These are phyloP conservation scores for Fusarium denticulatum DNA, from an alignment of 2,329 filamentous ascomycete genomes.

Conservation along the genomic window DNA sequence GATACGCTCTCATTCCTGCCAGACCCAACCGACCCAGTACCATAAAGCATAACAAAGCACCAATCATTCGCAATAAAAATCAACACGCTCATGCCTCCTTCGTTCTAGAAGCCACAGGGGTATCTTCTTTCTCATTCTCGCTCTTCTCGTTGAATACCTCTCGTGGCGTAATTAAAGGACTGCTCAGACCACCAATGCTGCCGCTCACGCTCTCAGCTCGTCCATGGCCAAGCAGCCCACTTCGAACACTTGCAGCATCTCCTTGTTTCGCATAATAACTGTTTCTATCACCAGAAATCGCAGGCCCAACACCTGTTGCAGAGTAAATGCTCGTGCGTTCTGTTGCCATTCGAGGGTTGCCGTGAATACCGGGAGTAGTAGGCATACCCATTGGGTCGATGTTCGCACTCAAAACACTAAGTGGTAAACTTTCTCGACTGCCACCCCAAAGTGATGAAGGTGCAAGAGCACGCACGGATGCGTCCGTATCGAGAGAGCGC, in stretches of 20 bases:
- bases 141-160: slow-evolving; percentile 54
- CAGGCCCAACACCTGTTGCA: slow-evolving; percentile 72
- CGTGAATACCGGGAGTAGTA: slow-evolving; percentile 63
- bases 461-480: slow-evolving; percentile 84
- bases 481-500: slow-evolving; percentile 85
- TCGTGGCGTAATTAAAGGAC: slow-evolving; percentile 69
- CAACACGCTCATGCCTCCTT: slow-evolving; percentile 25
- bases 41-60: slow-evolving; percentile 22
- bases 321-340: slow-evolving; percentile 88
- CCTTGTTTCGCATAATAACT: slow-evolving; percentile 78
- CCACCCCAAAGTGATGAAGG: slow-evolving; percentile 85
- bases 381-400: slow-evolving; percentile 62
- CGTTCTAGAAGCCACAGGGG: slow-evolving; percentile 24
- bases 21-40: slow-evolving; percentile 22
- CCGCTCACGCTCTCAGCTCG: slow-evolving; percentile 84
- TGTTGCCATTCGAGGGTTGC: slow-evolving; percentile 54
- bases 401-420: slow-evolving; percentile 81
- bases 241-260: slow-evolving; percentile 82
- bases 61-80: slow-evolving; percentile 32
- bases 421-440: slow-evolving; percentile 80
- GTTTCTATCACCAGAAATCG: slow-evolving; percentile 78
- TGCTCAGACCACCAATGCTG: slow-evolving; percentile 72
- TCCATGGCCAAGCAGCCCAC: slow-evolving; percentile 78
- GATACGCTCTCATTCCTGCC: slow-evolving; percentile 26
- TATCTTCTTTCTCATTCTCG: slow-evolving; percentile 41